Percentiles rank a stretch among this genome's conserved stretches.
Conservation (phyloP, 2,329 filamentous ascomycete species). For the Escovopsis weberi region DNA sequence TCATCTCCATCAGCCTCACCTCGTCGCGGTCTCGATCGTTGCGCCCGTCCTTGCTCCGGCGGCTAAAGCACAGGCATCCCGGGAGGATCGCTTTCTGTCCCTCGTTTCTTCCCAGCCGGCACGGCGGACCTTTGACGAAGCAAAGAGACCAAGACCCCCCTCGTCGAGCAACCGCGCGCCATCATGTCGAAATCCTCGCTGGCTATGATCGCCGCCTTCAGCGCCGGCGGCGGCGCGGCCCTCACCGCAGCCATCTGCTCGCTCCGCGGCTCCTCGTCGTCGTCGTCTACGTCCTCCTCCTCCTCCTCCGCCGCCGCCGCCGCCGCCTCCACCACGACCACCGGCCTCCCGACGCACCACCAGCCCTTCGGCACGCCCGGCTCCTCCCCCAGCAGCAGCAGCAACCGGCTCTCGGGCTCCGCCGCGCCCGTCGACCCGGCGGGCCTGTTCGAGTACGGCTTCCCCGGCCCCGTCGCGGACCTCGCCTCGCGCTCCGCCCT, state of each 20-base stretch:
- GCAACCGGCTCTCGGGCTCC: conserved; percentile 15
- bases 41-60: too few relatives aligned
- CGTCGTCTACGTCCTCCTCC: conserved; percentile 11
- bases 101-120: too few relatives aligned
- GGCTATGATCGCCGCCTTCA: conserved; percentile 59
- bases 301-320: conserved; percentile 18
- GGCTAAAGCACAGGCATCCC: too few relatives aligned
- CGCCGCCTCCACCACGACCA: conserved; percentile 14
- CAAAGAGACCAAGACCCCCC: not conserved
- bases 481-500: conserved; percentile 62
- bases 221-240: conserved; percentile 63
- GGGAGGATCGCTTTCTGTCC: too few relatives aligned
- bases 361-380: conserved; percentile 31
- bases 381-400: conserved; percentile 16
- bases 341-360: conserved; percentile 28
- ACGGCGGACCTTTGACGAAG: too few relatives aligned
- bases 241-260: conserved; percentile 56
- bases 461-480: conserved; percentile 81
- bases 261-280: conserved; percentile 21
- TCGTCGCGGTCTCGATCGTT: too few relatives aligned
- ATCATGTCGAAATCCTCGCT: conserved; percentile 66
- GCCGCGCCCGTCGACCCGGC: conserved; percentile 49
- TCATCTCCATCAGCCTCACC: too few relatives aligned
- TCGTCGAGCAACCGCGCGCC: conserved; percentile 3
- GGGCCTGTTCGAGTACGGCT: conserved; percentile 73